Percentiles rank a stretch among this genome's conserved stretches.
phyloP scores from a whole-genome alignment of 257 asterid species.

The Jacaranda mimosifolia region DNA sequence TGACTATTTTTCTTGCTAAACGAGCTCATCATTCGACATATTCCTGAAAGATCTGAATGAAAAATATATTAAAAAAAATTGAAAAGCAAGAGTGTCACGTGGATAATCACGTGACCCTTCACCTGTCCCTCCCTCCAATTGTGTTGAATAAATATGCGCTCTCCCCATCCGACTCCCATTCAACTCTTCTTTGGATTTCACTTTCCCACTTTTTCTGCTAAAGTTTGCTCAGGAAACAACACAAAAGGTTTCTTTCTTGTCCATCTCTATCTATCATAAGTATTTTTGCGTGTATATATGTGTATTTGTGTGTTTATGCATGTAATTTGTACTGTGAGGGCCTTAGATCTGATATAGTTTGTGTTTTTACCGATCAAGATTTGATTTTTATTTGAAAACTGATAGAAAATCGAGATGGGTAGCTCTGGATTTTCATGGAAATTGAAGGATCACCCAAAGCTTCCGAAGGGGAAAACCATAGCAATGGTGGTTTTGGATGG shows the following conservation, averaged over 20 bases:
- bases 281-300: background rate
- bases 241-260: slow-evolving; percentile 24
- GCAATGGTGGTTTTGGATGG: slow-evolving; percentile 95
- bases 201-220: background rate
- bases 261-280: background rate
- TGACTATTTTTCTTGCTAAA: slow-evolving; percentile 32
- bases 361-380: slow-evolving; percentile 23
- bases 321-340: background rate
- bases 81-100: slow-evolving; percentile 1
- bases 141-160: slow-evolving; percentile 5
- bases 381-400: slow-evolving; percentile 24
- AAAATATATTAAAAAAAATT: background rate
- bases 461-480: slow-evolving; percentile 83
- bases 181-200: background rate
- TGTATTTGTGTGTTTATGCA: slow-evolving; percentile 7
- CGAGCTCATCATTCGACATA: slow-evolving; percentile 35
- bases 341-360: slow-evolving; percentile 38
- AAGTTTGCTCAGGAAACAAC: background rate
- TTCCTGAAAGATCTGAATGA: slow-evolving; percentile 39
- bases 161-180: slow-evolving; percentile 9
- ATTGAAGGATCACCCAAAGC: slow-evolving; percentile 85
- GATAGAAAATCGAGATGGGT: slow-evolving; percentile 56
- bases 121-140: background rate
- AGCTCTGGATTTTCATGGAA: slow-evolving; percentile 87
- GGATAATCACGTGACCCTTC: slow-evolving; percentile 11